Percentiles rank a stretch among this genome's conserved stretches.
Conservation (phyloP, 2,329 filamentous ascomycete species). For the Colletotrichum shisoi region DNA sequence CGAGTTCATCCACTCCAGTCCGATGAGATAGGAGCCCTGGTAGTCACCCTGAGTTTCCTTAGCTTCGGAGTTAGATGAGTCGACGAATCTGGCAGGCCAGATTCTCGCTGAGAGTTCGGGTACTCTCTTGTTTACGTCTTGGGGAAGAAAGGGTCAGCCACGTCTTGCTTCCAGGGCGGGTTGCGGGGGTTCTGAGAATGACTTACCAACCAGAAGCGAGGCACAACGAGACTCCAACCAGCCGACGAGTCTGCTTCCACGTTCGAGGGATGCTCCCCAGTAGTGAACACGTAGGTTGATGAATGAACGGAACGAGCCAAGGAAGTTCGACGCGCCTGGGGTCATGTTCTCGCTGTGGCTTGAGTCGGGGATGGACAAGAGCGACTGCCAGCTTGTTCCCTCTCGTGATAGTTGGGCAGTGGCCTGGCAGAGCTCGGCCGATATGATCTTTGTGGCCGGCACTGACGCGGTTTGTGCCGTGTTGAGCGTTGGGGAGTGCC, state of each 20-base stretch:
- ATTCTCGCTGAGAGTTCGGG: slow-evolving; percentile 63
- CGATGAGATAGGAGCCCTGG: slow-evolving; percentile 68
- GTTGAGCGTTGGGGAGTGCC: slow-evolving; percentile 68
- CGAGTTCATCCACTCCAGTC: slow-evolving; percentile 54
- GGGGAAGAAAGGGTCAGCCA: neutral
- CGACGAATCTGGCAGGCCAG: slow-evolving; percentile 69
- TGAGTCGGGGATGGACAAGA: slow-evolving; percentile 47
- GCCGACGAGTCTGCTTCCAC: slow-evolving; percentile 64
- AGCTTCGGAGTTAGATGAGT: slow-evolving; percentile 41
- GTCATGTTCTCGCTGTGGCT: slow-evolving; percentile 4
- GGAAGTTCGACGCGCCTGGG: slow-evolving; percentile 56
- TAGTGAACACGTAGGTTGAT: slow-evolving; percentile 70
- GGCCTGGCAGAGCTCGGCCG: slow-evolving; percentile 61
- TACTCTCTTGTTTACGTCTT: slow-evolving; percentile 64
- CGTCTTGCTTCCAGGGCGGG: neutral
- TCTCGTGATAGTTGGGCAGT: slow-evolving; percentile 50
- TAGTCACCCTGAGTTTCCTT: slow-evolving; percentile 56
- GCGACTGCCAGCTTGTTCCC: slow-evolving; percentile 53
- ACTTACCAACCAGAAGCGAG: slow-evolving; percentile 65
- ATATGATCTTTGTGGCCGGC: slow-evolving; percentile 61
- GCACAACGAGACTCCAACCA: slow-evolving; percentile 71
- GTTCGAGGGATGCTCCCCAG: slow-evolving; percentile 66
- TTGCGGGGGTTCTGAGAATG: neutral
- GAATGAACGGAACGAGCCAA: slow-evolving; percentile 62
- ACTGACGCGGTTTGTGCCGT: slow-evolving; percentile 63